A percentile compares a stretch with the other conserved stretches of the same genome.
phyloP scores from a whole-genome alignment of 169 alveolate species.

The Cryptosporidium baileyi region DNA sequence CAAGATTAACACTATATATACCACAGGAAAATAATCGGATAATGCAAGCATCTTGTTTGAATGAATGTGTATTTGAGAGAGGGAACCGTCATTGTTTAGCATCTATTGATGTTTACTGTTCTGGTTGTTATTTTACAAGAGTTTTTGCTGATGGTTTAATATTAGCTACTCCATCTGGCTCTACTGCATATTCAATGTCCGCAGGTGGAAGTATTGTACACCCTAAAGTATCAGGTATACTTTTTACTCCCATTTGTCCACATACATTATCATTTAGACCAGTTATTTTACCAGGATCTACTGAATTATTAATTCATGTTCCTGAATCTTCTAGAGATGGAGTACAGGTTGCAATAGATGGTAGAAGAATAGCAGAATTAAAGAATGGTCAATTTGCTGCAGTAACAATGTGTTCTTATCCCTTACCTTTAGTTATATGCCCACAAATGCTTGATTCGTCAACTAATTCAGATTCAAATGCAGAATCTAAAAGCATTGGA shows the following conservation, averaged over 20 bases:
- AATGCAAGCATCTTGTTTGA: conserved; percentile 54
- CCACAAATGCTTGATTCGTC: conserved; percentile 20
- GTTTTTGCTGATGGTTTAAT: conserved; percentile 89
- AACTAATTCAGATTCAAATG: background rate
- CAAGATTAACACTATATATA: conserved; percentile 30
- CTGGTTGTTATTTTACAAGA: conserved; percentile 73
- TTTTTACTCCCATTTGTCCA: conserved; percentile 94
- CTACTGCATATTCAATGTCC: conserved; percentile 96
- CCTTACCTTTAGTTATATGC: conserved; percentile 51
- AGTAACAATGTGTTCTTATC: conserved; percentile 57
- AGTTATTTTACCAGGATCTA: conserved; percentile 84
- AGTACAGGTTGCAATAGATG: conserved; percentile 77
- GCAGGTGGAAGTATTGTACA: conserved; percentile 98
- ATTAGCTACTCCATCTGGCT: conserved; percentile 97
- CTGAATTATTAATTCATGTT: conserved; percentile 73
- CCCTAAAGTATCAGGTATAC: conserved; percentile 87
- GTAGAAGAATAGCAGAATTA: conserved; percentile 64
- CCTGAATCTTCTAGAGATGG: conserved; percentile 74
- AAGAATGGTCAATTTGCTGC: conserved; percentile 53
- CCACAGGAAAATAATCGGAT: conserved; percentile 11
- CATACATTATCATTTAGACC: conserved; percentile 95
- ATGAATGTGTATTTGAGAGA: conserved; percentile 76
- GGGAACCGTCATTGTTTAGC: conserved; percentile 69
- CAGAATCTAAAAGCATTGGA: background rate
- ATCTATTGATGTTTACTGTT: conserved; percentile 67